Evolutionary conservation across 2,329 filamentous ascomycete species (phyloP).

Genomic region (Colletotrichum spinosum): DNA sequence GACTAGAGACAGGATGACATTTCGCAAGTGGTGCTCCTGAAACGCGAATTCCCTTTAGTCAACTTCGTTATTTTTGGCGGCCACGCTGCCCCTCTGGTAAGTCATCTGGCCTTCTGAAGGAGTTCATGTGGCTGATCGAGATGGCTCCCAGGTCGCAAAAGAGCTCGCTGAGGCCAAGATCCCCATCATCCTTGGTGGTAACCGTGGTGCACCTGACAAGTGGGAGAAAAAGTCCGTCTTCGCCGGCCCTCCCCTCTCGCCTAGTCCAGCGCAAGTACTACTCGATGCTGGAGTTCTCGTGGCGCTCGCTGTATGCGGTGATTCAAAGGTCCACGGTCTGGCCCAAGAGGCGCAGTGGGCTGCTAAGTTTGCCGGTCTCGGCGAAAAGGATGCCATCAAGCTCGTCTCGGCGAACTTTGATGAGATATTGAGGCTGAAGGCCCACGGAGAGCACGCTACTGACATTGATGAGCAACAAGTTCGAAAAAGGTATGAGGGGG

Average conservation of each 20-base stretch:
- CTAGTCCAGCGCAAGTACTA: conserved; percentile 45
- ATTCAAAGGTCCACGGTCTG: conserved; percentile 52
- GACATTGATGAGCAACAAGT: neutral
- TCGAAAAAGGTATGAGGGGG: conserved; percentile 38
- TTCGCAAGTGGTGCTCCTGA: conserved; percentile 51
- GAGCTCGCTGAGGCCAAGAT: conserved; percentile 52
- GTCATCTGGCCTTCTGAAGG: neutral
- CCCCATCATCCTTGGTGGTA: conserved; percentile 54
- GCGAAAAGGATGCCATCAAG: conserved; percentile 46
- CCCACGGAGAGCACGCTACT: neutral
- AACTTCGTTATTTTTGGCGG: conserved; percentile 53
- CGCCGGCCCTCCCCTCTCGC: conserved; percentile 54
- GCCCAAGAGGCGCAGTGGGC: conserved; percentile 52
- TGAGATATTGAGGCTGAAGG: conserved; percentile 50
- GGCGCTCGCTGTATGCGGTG: conserved; percentile 39
- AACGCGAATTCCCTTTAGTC: conserved; percentile 46
- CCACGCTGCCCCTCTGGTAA: conserved; percentile 50
- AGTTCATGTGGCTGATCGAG: neutral
- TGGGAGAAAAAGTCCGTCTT: conserved; percentile 52
- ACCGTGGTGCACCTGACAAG: conserved; percentile 46
- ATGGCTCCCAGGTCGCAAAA: conserved; percentile 45
- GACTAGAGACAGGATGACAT: conserved; percentile 49
- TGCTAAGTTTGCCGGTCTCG: conserved; percentile 51
- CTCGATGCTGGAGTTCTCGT: conserved; percentile 12
- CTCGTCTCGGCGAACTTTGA: conserved; percentile 55